Evolutionary conservation across 2,329 filamentous ascomycete genomes (phyloP), one percentile per base, ranked within the genome.

Genomic region (Fusarium lyarnte): DNA sequence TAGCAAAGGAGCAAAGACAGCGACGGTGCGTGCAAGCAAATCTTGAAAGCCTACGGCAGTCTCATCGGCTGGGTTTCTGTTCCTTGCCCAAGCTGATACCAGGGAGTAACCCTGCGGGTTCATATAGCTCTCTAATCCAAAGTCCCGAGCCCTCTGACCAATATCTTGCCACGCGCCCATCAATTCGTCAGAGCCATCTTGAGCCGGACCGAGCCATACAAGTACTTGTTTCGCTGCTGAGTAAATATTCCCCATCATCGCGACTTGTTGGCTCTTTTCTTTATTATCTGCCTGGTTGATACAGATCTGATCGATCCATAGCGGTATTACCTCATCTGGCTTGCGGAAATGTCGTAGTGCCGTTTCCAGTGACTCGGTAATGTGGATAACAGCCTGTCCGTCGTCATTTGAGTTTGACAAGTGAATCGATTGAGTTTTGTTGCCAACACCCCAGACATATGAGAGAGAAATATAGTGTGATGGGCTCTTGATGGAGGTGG

Each of bases 331-430:
- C 17, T 23, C 3, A 0, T 33, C 19, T 0, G 16, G 14, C 6
- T 17, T 38, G 14, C 55, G 61, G 3, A 63, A 29, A 31, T 63
- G 23, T 11, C 16, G 19, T 2, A 63, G 29, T 7, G 60, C 60
- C 1, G 25, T 46, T 9, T 42, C 29, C 3, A 63, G 33, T 2
- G 60, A 63, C 33, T 60, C 21, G 5, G 60, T 63, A 21, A 63
- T 49, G 0, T 17, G 21, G 19, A 63, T 49, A 3, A 21, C 5
- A 11, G 21, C 8, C 2, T 10, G 5, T 2, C 6, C 25, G 10
- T 21, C 12, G 3, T 10, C 3, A 12, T 1, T 7, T 12, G n/a
- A 8, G 2, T 14, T 36, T 0, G 14, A 6, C 3, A 9, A 6
- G 8, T 39, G 31, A 3, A 63, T 61, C 3, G 43, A 43, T 21